Base-by-base conservation (phyloP, 257 asterid species). In the Solanum rostratum region DNA sequence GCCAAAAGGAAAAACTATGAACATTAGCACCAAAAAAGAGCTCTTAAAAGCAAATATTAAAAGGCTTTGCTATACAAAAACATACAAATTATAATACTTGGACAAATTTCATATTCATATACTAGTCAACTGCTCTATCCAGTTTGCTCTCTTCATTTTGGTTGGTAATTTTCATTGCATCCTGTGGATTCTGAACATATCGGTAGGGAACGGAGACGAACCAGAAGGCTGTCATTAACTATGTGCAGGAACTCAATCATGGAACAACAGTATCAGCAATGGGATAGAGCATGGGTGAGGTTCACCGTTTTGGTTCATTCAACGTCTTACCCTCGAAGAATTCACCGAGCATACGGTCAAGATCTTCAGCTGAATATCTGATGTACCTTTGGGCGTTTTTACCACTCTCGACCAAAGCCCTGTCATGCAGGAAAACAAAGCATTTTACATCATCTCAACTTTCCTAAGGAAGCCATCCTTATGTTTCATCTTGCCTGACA, bases 341-440 rank as follows among this genome's bases (percentile, higher is more conserved):
- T 88, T 97, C 99, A 45, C 98, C 93, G 24, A 97, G 99, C 99
- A 97, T 97, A 49, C 89, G 98, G 73, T 97, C 99, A 29, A 97
- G 99, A 95, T 97, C 99, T 90, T 97, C 99, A 0, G 99, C 96
- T 2, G 93, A 92, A 93, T 91, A 97, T 88, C 98, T 91, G 89
- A 97, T 92, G 89, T 97, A 97, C 88, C 93, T 97, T 91, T 97
- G 99, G 60, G 98, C 94, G 84, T 90, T 95, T 92, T 95, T 97
- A 24, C 96, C 98, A 52, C 85, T 91, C 90, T 95, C 98, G 82
- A 97, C 97, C 93, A 97, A 91, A 81, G 98, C 87, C 91, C 99
- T 97, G 45, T 50, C 10, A 78, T 0, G 33, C 41, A 74, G 57
- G 22, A 74, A 78, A 76, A 50, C 7, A 10, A 18, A 3, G 41